These are phyloP conservation scores for Coprinellus aureogranulatus DNA, from an alignment of 768 basidiomycete genomes.

Conservation along the genomic window DNA sequence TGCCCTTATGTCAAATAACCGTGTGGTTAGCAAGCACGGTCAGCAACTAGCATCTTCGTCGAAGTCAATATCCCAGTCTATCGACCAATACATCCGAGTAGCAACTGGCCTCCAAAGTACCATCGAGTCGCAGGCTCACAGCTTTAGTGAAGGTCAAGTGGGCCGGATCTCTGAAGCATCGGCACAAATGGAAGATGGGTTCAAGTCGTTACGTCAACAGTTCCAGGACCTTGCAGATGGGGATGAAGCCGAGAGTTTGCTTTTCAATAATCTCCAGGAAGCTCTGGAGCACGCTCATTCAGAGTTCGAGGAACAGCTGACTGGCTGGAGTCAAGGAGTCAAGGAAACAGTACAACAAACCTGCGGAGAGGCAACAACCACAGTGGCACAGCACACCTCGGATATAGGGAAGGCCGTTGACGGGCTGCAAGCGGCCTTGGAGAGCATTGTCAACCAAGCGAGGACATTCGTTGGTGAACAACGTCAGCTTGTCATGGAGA, in stretches of 20 bases:
- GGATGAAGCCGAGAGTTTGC: constrained; percentile 53
- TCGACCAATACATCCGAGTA: constrained; percentile 27
- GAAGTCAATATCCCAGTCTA: constrained; percentile 56
- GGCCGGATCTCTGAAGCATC: constrained; percentile 55
- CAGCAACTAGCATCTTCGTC: constrained; percentile 55
- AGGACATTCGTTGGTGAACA: constrained; percentile 57
- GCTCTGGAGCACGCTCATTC: constrained; percentile 45
- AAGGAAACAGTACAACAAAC: constrained; percentile 46
- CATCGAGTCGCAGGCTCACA: constrained; percentile 1
- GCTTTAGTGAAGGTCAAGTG: constrained; percentile 36
- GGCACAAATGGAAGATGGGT: constrained; percentile 54
- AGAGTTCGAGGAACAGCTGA: constrained; percentile 5
- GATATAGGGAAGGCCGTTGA: constrained; percentile 59
- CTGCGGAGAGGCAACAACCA: constrained; percentile 44
- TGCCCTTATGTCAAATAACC: constrained; percentile 62
- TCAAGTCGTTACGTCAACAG: constrained; percentile 51
- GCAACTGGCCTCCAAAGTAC: constrained; percentile 37
- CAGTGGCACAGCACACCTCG: constrained; percentile 44
- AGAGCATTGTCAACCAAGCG: constrained; percentile 57
- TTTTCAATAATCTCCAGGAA: constrained; percentile 45
- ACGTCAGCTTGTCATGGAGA: constrained; percentile 46
- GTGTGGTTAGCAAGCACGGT: constrained; percentile 61
- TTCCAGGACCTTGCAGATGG: constrained; percentile 55
- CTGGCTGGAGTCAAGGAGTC: constrained; percentile 36
- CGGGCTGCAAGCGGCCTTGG: constrained; percentile 57